Conservation (phyloP, 352 stramenopile genomes). For the Globisporangium megalacanthum region DNA sequence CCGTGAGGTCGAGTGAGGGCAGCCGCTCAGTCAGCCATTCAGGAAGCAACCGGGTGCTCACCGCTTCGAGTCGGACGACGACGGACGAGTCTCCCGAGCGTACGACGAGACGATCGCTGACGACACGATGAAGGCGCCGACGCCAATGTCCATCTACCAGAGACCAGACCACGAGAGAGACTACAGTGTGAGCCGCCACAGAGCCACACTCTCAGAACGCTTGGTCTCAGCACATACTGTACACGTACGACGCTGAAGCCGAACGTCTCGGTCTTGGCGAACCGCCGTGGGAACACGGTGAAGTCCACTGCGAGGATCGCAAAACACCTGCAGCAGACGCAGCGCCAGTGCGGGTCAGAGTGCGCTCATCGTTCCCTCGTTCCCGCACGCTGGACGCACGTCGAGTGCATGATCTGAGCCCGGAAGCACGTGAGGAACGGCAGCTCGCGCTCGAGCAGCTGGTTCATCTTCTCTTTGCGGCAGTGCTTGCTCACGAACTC, state of each 20-base stretch:
- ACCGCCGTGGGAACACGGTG: conserved; percentile 92
- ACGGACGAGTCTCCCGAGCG: conserved; percentile 42
- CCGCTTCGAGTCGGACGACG: conserved; percentile 14
- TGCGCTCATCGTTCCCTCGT: background rate
- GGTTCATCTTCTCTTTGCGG: conserved; percentile 79
- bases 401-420: conserved; percentile 78
- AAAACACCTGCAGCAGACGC: conserved; percentile 42
- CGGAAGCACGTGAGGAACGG: conserved; percentile 77
- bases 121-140: conserved; percentile 93
- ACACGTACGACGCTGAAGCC: conserved; percentile 90
- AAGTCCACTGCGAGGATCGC: conserved; percentile 99
- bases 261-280: conserved; percentile 94
- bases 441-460: conserved; percentile 65
- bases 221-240: background rate
- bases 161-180: background rate
- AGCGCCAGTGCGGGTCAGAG: background rate
- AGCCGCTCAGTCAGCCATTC: background rate
- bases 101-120: conserved; percentile 71
- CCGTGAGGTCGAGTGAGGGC: background rate
- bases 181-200: background rate
- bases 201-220: background rate
- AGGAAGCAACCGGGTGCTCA: background rate
- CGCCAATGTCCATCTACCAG: conserved; percentile 95
- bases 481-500: conserved; percentile 71
- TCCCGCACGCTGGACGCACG: conserved; percentile 24